Evolutionary conservation across 1,284 basidiomycete genomes (phyloP), one percentile per base, ranked within the genome.

Genomic region (Fomitopsis palustris): DNA sequence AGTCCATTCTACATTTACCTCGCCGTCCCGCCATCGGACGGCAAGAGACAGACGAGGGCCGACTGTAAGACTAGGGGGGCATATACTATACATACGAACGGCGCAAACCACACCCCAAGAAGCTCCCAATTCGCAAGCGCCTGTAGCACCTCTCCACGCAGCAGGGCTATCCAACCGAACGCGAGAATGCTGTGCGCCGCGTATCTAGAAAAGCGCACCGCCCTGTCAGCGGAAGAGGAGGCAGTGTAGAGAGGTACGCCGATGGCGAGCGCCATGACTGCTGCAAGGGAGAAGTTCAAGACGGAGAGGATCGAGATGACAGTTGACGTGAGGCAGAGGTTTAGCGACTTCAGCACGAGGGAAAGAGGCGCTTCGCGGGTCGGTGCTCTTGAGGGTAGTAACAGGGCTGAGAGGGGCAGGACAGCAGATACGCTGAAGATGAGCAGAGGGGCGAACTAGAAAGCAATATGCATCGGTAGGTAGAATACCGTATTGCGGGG

Each of bases 271-370:
- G 88, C 86, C 8, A 94, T 80, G 8, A 81, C 72, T 31, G 88
- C 85, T 0, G 93, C 89, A 19, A 96, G 85, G 4, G 92, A 93
- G 74, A 95, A 96, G 73, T 96, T 97, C 68, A 96, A 85, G 61
- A 96, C 87, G 4, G 92, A 89, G 19, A 86, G 87, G 51, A 92
- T 85, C 25, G 93, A 93, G 65, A 96, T 86, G 59, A 95, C 78
- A 5, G 92, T 88, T 16, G 93, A 93, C 51, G 90, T 83, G 54
- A 91, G 72, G 72, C 95, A 87, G 53, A 94, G 78, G 68, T 87
- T 87, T 64, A 92, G 74, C 2, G 90, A 77, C 65, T 90, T 87
- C 37, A 94, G 76, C n/a, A 89, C 71, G 38, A 72, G 65, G 43
- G 79, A 75, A 23, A 81, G 65, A 1, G 85, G 75, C 17, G 78